Conservation (phyloP, 352 stramenopile species). For the Chrysophaeum taylorii region DNA sequence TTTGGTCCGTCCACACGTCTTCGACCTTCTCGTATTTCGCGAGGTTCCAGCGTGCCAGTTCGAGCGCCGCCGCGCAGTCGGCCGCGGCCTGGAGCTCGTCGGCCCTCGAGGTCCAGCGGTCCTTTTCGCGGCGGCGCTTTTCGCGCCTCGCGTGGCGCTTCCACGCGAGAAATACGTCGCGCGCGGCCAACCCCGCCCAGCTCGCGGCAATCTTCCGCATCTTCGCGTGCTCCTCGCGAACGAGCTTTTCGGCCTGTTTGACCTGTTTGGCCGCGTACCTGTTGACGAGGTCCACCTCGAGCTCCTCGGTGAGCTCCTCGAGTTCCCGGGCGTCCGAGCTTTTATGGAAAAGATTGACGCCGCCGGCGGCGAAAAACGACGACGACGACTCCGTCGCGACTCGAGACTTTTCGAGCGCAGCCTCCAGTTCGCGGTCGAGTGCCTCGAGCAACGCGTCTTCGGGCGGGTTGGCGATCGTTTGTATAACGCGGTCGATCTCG, state of each 20-base stretch:
- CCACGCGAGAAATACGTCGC: constrained; percentile 31
- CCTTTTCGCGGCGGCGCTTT: background rate
- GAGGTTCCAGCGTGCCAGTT: constrained; percentile 10
- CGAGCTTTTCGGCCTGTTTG: constrained; percentile 18
- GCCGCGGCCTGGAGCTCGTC: background rate
- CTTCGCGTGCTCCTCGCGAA: constrained; percentile 28
- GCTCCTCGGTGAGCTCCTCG: constrained; percentile 29
- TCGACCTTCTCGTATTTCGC: constrained; percentile 28
- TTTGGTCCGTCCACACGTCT: constrained; percentile 34
- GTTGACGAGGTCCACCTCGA: constrained; percentile 22
- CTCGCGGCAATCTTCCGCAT: constrained; percentile 25
- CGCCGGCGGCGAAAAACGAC: too few relatives aligned
- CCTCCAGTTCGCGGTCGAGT: constrained; percentile 17
- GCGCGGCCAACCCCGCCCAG: constrained; percentile 28
- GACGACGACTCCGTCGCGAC: too few relatives aligned
- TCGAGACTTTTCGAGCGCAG: too few relatives aligned
- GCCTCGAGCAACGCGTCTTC: too few relatives aligned
- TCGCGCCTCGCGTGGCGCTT: background rate
- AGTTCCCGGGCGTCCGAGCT: too few relatives aligned
- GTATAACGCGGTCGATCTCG: constrained; percentile 17
- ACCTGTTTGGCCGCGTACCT: constrained; percentile 29
- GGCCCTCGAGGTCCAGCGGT: background rate
- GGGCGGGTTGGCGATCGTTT: constrained; percentile 11
- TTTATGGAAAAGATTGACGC: too few relatives aligned
- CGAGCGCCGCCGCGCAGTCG: constrained; percentile 1